Evolutionary conservation across 164 flowering plant genomes (phyloP), one percentile per base, ranked within the genome.

Genomic region (Magnolia changhungtana): DNA sequence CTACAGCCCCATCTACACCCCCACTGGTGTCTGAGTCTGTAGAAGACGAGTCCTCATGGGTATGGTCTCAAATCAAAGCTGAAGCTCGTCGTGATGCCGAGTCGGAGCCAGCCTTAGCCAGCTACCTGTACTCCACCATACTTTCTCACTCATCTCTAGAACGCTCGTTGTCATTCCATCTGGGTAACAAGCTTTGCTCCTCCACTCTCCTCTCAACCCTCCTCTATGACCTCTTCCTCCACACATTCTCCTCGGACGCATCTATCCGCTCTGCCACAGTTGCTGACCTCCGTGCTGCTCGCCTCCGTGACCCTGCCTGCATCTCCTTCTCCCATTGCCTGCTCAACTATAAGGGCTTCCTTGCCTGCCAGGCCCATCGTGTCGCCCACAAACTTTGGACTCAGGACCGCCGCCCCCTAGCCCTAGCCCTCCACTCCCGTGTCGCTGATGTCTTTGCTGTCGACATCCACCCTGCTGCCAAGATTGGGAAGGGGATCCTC

Each of bases 261-360:
- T 23, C 79, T n/a, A 87, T 92, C 37, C 82, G 84, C 37, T 72
- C 89, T 73, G 91, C 96, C 72, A 83, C 90, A 63, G 92, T 89
- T 67, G 96, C 96, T 69, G 96, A 93, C 72, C 89, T 93, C 11
- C 90, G 89, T 74, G 97, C 97, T 73, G 90, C 91, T 51, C 87
- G 88, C 13, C 70, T 72, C 70, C 92, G 96, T 9, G 97, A 93
- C 80, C 96, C 97, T 1, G 97, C 97, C 31, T 93, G 97, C 78
- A 83, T 84, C 50, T 91, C 96, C 70, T 93, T 86, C 85, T 86
- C 94, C 52, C 94, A 93, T 78, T 93, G 97, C 83, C 86, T 93
- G 76, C 90, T 93, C 75, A 91, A 93, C 74, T 93, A 90, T 89
- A 93, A 93, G 78, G 97, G 97, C 50, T 92, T 92, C 84, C 87